Evolutionary conservation across 169 alveolate genomes (phyloP).

Genomic region (Eimeria praecox): DNA sequence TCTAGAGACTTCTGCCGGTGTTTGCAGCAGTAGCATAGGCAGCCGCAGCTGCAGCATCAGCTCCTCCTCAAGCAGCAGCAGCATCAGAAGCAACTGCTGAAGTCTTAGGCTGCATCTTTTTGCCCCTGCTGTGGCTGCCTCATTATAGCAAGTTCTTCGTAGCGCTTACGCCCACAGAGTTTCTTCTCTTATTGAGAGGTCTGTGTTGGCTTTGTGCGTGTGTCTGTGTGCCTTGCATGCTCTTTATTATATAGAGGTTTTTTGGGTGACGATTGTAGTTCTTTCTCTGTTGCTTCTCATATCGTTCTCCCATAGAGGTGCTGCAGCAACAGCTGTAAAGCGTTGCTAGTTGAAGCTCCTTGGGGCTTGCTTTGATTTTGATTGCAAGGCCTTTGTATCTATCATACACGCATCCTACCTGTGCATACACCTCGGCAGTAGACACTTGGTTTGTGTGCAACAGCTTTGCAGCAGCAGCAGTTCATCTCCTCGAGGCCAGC

Average conservation of each 20-base stretch:
- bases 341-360: neutral
- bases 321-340: neutral
- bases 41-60: neutral
- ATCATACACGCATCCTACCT: neutral
- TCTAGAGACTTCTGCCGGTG: neutral
- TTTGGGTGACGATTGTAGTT: neutral
- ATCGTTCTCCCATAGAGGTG: neutral
- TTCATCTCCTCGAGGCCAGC: neutral
- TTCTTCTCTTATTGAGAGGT: neutral
- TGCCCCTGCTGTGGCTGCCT: neutral
- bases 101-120: constrained; percentile 3
- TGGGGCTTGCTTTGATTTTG: neutral
- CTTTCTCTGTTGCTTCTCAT: neutral
- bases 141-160: neutral
- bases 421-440: neutral
- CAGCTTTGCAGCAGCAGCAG: neutral
- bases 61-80: neutral
- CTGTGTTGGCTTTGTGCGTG: neutral
- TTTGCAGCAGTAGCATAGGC: constrained; percentile 3
- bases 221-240: neutral
- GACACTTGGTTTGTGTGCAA: neutral
- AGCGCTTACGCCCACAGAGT: neutral
- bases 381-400: neutral
- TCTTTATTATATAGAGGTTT: neutral
- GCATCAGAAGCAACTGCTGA: neutral